Base-by-base conservation (phyloP, 495 filamentous ascomycete genomes). In the Aspergillus hancockii region DNA sequence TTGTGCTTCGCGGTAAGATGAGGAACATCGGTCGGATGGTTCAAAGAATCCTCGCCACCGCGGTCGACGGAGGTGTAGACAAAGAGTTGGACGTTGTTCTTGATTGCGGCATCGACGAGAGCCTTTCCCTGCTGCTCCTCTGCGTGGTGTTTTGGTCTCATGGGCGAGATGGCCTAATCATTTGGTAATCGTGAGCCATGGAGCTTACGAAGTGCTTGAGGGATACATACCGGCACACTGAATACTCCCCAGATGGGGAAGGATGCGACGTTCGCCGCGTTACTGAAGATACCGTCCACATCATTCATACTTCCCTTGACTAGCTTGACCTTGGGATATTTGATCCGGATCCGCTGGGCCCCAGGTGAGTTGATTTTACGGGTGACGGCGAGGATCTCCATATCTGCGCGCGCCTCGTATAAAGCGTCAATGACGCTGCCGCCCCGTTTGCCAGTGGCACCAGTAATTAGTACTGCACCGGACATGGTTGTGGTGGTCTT, bases 361-460 rank as follows among this genome's bases (percentile, higher is more conserved):
- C 71, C 74, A 19, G 74, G 40, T 12, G 85, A 85, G 7, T 73
- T 58, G 10, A 81, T 55, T 57, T 88, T 78, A 46, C 89, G 85
- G 1, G 89, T 91, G n/a, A 91, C 74, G 19, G 85, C 90, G 14
- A 92, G 80, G 64, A 92, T 85, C 52, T 84, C 80, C 68, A 87
- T 76, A 31, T 75, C 66, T 21, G 71, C 55, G 5, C 72, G 70
- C 23, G 69, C 60, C 14, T 64, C 52, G 18, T 86, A 70, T 30
- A 92, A 81, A 50, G 77, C 80, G 9, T 81, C 68, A 63, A 92
- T 75, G 36, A 87, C 72, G 16, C 81, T 76, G 25, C 85, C 80
- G 57, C 90, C 89, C 68, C 92, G 90, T 61, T 88, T 83, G 67
- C 88, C 88, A 0, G 87, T 92, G 6, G 86, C 89, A 21, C 89